A percentile compares a stretch with the other conserved stretches of the same genome.
Conservation (phyloP, 1,284 basidiomycete genomes). For the Apiotrichum sp. region DNA sequence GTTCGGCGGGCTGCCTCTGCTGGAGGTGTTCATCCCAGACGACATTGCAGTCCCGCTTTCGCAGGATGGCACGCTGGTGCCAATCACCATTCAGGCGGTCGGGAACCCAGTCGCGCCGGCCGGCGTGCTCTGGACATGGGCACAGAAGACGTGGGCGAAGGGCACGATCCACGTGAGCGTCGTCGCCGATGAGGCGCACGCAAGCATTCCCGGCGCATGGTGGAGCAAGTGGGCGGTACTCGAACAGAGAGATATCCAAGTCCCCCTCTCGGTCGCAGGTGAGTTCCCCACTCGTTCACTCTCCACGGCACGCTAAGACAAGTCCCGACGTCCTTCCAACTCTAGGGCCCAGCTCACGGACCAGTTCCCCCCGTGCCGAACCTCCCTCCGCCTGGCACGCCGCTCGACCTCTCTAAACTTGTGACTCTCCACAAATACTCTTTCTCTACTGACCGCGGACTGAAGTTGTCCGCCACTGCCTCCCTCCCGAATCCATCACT, state of each 20-base stretch:
- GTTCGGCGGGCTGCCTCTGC: constrained; percentile 14
- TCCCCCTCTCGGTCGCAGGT: constrained; percentile 33
- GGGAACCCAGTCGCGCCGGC: constrained; percentile 32
- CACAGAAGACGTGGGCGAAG: constrained; percentile 32
- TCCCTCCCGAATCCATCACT: constrained; percentile 32
- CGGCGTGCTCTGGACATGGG: constrained; percentile 33
- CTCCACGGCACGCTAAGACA: constrained; percentile 1
- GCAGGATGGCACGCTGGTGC: constrained; percentile 22
- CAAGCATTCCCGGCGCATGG: constrained; percentile 21
- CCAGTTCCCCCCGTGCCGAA: constrained; percentile 40
- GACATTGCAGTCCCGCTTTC: constrained; percentile 28
- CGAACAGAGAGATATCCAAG: constrained; percentile 23
- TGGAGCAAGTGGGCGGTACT: constrained; percentile 22
- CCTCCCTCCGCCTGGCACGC: constrained; percentile 34
- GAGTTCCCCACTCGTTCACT: constrained; percentile 16
- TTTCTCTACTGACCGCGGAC: constrained; percentile 21
- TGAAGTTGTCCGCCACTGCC: constrained; percentile 32
- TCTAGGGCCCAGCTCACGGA: constrained; percentile 7
- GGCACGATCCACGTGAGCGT: constrained; percentile 28
- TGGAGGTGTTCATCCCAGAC: constrained; percentile 22
- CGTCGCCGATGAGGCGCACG: constrained; percentile 19
- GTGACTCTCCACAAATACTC: constrained; percentile 37
- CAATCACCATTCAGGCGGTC: constrained; percentile 27
- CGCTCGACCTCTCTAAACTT: constrained; percentile 34
- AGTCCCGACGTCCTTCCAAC: constrained; percentile 6